Conservation (phyloP, 2,329 filamentous ascomycete genomes). For the Pseudocercospora musae region DNA sequence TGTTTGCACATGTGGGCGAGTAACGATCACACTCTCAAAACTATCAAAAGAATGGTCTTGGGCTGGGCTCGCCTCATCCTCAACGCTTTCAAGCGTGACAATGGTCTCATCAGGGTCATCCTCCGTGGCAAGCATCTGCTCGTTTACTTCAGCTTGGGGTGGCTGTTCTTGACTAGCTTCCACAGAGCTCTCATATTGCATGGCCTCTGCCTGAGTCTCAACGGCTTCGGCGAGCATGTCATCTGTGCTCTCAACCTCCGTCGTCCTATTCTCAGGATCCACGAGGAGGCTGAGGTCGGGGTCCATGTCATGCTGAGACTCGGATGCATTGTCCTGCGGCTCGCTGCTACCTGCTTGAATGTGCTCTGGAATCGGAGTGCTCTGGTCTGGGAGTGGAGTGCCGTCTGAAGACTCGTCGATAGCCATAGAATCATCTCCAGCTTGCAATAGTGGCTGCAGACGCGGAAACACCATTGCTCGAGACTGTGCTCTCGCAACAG, state of each 20-base stretch:
- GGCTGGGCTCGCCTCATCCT: constrained; percentile 7
- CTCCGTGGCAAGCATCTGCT: neutral
- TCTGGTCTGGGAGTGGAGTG: neutral
- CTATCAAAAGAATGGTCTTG: constrained; percentile 11
- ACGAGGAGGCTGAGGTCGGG: constrained; percentile 10
- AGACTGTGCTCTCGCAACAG: constrained; percentile 23
- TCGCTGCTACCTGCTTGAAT: neutral
- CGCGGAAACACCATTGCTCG: constrained; percentile 27
- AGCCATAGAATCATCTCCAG: constrained; percentile 9
- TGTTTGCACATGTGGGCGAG: neutral
- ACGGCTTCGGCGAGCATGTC: neutral
- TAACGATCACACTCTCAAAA: constrained; percentile 23
- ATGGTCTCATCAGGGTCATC: constrained; percentile 20
- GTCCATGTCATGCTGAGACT: constrained; percentile 4
- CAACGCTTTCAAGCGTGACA: constrained; percentile 12
- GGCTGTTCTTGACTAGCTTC: neutral
- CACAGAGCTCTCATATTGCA: neutral
- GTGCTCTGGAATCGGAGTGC: neutral
- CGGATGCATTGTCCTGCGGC: neutral
- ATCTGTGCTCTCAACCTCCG: neutral
- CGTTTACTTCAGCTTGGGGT: neutral
- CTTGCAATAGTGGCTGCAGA: constrained; percentile 16
- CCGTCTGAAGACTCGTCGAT: neutral
- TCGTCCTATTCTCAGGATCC: neutral
- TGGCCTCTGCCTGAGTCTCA: neutral